These are phyloP conservation scores for Solanum bulbocastanum DNA, from an alignment of 257 asterid species.

Conservation along the genomic window DNA sequence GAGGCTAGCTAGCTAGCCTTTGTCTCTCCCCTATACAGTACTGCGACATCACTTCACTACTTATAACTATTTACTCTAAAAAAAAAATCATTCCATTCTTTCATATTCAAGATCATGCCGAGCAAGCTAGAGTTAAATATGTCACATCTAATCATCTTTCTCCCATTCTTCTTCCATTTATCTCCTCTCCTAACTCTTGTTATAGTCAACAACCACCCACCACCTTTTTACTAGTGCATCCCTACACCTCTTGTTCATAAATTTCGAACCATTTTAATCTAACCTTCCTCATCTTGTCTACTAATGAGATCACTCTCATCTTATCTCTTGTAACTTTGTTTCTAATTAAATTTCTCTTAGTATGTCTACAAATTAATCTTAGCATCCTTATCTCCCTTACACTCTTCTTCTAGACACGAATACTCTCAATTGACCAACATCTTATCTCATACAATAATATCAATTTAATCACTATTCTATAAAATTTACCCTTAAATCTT, in stretches of 20 bases:
- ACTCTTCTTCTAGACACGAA: neutral
- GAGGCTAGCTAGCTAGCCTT: too few species aligned
- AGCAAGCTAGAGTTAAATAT: too few species aligned
- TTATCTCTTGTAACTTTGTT: too few species aligned
- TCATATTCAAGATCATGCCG: too few species aligned
- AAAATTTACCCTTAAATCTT: neutral
- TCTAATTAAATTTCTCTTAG: neutral
- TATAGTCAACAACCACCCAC: neutral
- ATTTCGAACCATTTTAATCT: too few species aligned
- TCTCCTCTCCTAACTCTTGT: neutral
- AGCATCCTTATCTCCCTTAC: neutral
- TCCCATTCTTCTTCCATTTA: neutral
- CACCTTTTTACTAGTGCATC: too few species aligned
- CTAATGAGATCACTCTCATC: too few species aligned
- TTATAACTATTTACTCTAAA: too few species aligned
- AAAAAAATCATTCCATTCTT: too few species aligned
- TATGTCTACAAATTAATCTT: neutral
- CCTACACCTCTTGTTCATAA: too few species aligned
- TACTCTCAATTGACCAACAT: neutral
- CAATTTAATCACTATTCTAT: neutral
- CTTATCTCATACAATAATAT: neutral
- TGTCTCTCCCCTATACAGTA: neutral
- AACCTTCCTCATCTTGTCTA: too few species aligned
- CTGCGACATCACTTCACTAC: too few species aligned
- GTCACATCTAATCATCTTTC: fast-evolving